These are phyloP conservation scores for Aspergillus floridensis DNA, from an alignment of 2,329 filamentous ascomycete species.

Conservation along the genomic window DNA sequence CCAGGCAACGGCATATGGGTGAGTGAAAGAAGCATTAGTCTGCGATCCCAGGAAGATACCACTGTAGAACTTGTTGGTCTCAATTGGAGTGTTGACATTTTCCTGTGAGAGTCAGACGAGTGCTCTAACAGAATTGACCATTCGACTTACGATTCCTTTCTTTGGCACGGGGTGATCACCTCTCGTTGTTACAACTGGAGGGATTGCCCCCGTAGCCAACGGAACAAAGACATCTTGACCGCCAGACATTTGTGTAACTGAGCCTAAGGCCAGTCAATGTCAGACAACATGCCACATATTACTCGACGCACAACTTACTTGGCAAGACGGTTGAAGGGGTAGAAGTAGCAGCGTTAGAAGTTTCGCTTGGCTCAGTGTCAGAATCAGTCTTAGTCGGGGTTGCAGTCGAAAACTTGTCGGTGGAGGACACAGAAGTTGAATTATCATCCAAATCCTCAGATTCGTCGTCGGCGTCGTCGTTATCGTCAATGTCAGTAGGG, in stretches of 20 bases:
- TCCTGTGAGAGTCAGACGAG: conserved; percentile 24
- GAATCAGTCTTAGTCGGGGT: background rate
- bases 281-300: background rate
- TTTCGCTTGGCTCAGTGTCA: background rate
- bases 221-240: conserved; percentile 45
- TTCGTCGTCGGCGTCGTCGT: background rate
- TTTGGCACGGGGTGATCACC: conserved; percentile 45
- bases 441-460: background rate
- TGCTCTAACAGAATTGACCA: background rate
- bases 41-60: conserved; percentile 78
- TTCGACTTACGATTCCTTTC: conserved; percentile 36
- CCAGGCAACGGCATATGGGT: conserved; percentile 72
- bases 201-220: conserved; percentile 38
- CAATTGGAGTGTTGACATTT: conserved; percentile 35
- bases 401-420: too few species aligned
- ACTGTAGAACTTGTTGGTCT: conserved; percentile 63
- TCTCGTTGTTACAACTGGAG: conserved; percentile 37
- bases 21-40: conserved; percentile 66
- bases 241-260: conserved; percentile 24
- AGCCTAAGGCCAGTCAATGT: conserved; percentile 5
- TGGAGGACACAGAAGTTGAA: background rate
- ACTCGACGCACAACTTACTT: conserved; percentile 4
- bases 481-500: background rate
- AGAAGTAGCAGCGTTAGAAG: background rate
- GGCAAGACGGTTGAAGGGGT: background rate